These are phyloP conservation scores for Gaillardinia entomophila DNA, from an alignment of 805 yeast genomes.

Conservation along the genomic window DNA sequence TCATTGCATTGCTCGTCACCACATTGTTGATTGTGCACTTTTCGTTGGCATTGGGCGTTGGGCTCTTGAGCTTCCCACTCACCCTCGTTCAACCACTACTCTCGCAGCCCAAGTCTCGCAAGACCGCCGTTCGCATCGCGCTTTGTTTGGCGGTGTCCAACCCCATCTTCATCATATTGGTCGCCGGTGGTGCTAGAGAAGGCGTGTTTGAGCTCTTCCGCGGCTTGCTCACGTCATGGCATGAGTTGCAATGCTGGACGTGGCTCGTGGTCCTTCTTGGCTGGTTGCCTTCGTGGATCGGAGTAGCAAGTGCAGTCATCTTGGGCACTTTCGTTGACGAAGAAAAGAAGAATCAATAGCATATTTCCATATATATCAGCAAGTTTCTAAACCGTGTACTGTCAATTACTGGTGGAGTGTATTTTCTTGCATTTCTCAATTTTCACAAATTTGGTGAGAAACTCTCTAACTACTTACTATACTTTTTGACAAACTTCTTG, in stretches of 20 bases:
- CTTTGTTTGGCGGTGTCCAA: slow-evolving; percentile 40
- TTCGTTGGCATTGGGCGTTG: slow-evolving; percentile 68
- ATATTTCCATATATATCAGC: background rate
- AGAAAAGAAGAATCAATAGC: slow-evolving; percentile 3
- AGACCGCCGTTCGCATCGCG: slow-evolving; percentile 13
- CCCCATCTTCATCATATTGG: slow-evolving; percentile 39
- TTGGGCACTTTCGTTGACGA: slow-evolving; percentile 20
- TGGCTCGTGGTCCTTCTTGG: slow-evolving; percentile 70
- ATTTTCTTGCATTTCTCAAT: too few relatives aligned
- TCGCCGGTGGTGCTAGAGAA: slow-evolving; percentile 20
- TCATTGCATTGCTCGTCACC: slow-evolving; percentile 62
- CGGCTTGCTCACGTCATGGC: slow-evolving; percentile 60
- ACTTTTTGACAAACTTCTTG: slow-evolving; percentile 56
- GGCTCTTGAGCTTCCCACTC: slow-evolving; percentile 70
- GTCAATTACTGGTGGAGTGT: too few relatives aligned
- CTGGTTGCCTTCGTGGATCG: slow-evolving; percentile 82
- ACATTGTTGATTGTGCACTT: slow-evolving; percentile 79
- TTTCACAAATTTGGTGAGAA: slow-evolving; percentile 3
- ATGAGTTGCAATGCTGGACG: slow-evolving; percentile 73
- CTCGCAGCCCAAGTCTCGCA: slow-evolving; percentile 2
- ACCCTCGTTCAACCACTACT: slow-evolving; percentile 48
- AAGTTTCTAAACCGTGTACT: slow-evolving; percentile 1
- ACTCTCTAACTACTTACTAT: slow-evolving; percentile 15
- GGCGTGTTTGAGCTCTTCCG: slow-evolving; percentile 38
- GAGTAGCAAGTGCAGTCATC: slow-evolving; percentile 20